Evolutionary conservation across 2,329 filamentous ascomycete genomes (phyloP).

Genomic region (Kalaharituber pfeilii): DNA sequence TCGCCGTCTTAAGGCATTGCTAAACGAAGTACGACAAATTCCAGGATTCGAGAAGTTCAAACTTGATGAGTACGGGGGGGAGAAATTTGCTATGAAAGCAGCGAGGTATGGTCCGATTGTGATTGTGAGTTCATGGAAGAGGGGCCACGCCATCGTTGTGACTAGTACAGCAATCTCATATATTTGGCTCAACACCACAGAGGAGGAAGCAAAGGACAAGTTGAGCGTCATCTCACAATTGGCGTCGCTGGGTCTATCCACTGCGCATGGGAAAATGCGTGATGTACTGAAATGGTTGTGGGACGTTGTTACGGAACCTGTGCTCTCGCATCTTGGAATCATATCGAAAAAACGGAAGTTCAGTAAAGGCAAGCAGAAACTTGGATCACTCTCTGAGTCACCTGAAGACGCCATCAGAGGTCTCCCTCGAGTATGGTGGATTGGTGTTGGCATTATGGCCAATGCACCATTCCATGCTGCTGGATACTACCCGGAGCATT

Average conservation of each 20-base stretch:
- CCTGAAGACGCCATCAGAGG: too few relatives aligned
- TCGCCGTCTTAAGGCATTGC: too few relatives aligned
- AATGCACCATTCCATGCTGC: constrained; percentile 9
- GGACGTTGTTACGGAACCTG: constrained; percentile 3
- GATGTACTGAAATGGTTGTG: constrained; percentile 10
- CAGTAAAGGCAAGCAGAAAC: too few relatives aligned
- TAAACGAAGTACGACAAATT: not conserved
- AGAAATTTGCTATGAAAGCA: not conserved
- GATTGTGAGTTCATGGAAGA: too few relatives aligned
- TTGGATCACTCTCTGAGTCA: too few relatives aligned
- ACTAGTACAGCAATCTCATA: constrained; percentile 7
- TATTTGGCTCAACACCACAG: constrained; percentile 8
- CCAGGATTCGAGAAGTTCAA: not conserved
- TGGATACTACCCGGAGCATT: constrained; percentile 5
- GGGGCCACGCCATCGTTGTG: constrained; percentile 14
- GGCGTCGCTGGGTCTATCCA: constrained; percentile 4
- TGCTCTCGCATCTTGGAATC: constrained; percentile 5
- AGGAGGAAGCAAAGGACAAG: too few relatives aligned
- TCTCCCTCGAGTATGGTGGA: constrained; percentile 11
- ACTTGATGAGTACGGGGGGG: not conserved
- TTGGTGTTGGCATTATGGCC: constrained; percentile 1
- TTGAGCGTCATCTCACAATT: constrained; percentile 10
- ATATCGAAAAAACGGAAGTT: not conserved
- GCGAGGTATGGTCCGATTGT: constrained; percentile 3
- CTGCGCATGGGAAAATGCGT: constrained; percentile 1